A percentile compares a stretch with the other conserved stretches of the same genome.
Conservation (phyloP, 2,329 filamentous ascomycete species). For the Trichoderma asperellum region DNA sequence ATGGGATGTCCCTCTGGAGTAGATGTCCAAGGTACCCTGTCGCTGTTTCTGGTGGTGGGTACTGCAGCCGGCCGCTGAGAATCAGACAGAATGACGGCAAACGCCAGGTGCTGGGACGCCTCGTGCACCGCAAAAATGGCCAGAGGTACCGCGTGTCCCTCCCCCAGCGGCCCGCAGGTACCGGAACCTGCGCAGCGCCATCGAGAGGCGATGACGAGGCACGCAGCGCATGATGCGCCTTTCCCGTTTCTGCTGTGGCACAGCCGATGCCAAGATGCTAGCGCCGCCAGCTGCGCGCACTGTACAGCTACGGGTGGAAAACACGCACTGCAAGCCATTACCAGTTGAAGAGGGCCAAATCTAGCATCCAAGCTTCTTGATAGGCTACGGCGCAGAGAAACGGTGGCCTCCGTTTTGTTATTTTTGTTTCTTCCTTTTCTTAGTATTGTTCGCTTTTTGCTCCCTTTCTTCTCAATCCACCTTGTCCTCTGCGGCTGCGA, state of each 20-base stretch:
- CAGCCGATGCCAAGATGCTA: conserved; percentile 29
- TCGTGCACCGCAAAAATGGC: neutral
- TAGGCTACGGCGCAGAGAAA: neutral
- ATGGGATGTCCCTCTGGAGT: neutral
- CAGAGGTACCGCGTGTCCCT: conserved; percentile 25
- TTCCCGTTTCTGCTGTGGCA: conserved; percentile 29
- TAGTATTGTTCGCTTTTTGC: neutral
- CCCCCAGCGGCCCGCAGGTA: conserved; percentile 30
- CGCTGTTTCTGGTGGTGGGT: neutral
- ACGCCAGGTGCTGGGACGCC: neutral
- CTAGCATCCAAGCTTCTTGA: neutral
- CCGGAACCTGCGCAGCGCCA: conserved; percentile 31
- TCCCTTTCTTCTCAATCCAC: neutral
- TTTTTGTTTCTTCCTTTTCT: too few species aligned
- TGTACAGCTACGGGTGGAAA: neutral
- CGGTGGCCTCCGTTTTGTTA: neutral
- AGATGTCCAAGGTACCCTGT: neutral
- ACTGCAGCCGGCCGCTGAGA: neutral
- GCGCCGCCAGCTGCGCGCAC: conserved; percentile 18
- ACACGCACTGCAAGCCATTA: neutral
- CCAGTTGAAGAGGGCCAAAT: neutral
- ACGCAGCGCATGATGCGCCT: conserved; percentile 33
- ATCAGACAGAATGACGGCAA: neutral
- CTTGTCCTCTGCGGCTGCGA: neutral
- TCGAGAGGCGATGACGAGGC: conserved; percentile 47